These are phyloP conservation scores for Mortierella sp. DNA, from an alignment of 371 early-diverging fungal species.

Conservation along the genomic window DNA sequence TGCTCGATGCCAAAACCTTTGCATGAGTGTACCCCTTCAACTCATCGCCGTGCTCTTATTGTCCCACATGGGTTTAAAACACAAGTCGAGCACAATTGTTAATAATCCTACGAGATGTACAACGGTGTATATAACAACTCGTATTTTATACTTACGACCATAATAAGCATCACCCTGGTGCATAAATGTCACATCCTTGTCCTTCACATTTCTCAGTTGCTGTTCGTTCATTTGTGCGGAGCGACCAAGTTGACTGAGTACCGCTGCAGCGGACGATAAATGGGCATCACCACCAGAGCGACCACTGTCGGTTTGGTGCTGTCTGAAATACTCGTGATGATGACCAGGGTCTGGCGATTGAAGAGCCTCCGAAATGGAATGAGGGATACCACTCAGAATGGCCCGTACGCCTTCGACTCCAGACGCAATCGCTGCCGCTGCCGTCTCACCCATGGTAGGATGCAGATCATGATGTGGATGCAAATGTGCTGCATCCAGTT, in stretches of 20 bases:
- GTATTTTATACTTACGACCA: not conserved
- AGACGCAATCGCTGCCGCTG: not conserved
- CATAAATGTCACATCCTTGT: not conserved
- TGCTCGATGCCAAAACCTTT: too few relatives aligned
- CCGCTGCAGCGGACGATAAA: too few relatives aligned
- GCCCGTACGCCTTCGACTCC: not conserved
- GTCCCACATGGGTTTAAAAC: too few relatives aligned
- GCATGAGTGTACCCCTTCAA: too few relatives aligned
- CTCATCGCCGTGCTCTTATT: too few relatives aligned
- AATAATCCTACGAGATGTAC: too few relatives aligned
- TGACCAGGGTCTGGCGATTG: not conserved
- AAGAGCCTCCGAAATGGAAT: not conserved
- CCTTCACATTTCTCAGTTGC: not conserved
- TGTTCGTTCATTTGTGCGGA: not conserved
- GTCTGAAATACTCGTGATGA: not conserved
- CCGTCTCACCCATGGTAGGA: constrained; percentile 1
- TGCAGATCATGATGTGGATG: constrained; percentile 3
- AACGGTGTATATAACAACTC: too few relatives aligned
- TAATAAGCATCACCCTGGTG: not conserved
- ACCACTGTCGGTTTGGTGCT: too few relatives aligned
- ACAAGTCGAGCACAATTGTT: too few relatives aligned
- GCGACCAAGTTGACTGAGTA: too few relatives aligned
- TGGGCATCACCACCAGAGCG: too few relatives aligned
- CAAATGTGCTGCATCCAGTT: not conserved
- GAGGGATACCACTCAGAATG: not conserved